These are phyloP conservation scores for Tulasnella sp. DNA, from an alignment of 768 basidiomycete species.

Conservation along the genomic window DNA sequence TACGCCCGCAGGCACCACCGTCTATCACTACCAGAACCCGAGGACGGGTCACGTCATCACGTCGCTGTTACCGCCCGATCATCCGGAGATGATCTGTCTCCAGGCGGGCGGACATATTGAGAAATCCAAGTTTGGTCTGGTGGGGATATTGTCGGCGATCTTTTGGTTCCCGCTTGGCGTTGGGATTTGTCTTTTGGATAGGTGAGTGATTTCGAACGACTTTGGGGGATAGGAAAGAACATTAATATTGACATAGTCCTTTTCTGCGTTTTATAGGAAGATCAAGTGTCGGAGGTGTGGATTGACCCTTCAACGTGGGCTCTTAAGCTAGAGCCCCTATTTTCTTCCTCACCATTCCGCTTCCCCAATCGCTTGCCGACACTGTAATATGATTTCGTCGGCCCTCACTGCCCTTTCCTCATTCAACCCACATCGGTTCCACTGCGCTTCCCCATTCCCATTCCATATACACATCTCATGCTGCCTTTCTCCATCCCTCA, in stretches of 20 bases:
- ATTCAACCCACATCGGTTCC: background rate
- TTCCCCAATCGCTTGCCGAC: background rate
- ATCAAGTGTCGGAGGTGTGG: slow-evolving; percentile 3
- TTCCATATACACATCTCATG: too few relatives aligned
- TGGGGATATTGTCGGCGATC: slow-evolving; percentile 71
- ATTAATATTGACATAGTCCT: too few relatives aligned
- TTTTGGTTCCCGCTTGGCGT: slow-evolving; percentile 83
- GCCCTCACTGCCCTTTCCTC: background rate
- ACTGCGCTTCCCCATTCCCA: too few relatives aligned
- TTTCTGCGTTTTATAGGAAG: too few relatives aligned
- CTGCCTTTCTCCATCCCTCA: too few relatives aligned
- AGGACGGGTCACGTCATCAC: slow-evolving; percentile 44
- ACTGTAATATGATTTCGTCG: background rate
- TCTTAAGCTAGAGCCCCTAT: background rate
- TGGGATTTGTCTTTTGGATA: slow-evolving; percentile 66
- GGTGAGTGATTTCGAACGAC: slow-evolving; percentile 51
- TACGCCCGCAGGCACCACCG: slow-evolving; percentile 22
- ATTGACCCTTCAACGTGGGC: background rate
- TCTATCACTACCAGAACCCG: slow-evolving; percentile 64
- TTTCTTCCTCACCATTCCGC: background rate
- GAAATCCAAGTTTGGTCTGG: slow-evolving; percentile 53
- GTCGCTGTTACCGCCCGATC: slow-evolving; percentile 60
- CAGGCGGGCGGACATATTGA: slow-evolving; percentile 60
- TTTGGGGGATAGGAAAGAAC: too few relatives aligned
- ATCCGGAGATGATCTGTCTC: slow-evolving; percentile 80